phyloP scores from a whole-genome alignment of 2,329 filamentous ascomycete genomes.

The Colletotrichum chlorophyti region DNA sequence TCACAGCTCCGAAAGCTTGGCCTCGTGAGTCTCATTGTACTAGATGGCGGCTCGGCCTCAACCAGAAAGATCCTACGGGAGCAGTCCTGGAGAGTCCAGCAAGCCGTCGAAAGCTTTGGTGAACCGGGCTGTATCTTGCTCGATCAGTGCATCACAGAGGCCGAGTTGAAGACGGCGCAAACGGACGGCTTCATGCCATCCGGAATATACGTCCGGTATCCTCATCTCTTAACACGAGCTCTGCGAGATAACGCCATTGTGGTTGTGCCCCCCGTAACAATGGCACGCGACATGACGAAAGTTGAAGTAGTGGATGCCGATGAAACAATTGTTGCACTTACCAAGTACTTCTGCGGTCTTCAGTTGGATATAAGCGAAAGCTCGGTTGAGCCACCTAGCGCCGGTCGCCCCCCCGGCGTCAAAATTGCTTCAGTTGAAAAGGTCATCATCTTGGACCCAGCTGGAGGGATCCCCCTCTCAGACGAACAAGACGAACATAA shows the following conservation, averaged over 20 bases:
- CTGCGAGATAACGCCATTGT: constrained; percentile 42
- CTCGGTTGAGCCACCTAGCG: constrained; percentile 28
- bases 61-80: constrained; percentile 52
- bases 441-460: constrained; percentile 85
- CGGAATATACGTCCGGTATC: constrained; percentile 18
- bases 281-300: constrained; percentile 46
- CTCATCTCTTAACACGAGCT: constrained; percentile 37
- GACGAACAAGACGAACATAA: constrained; percentile 40
- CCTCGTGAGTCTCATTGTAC: constrained; percentile 80
- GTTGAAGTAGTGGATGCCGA: constrained; percentile 50
- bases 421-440: constrained; percentile 75
- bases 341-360: constrained; percentile 76
- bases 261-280: constrained; percentile 50
- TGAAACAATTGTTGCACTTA: constrained; percentile 79
- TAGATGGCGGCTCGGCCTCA: constrained; percentile 69
- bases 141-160: constrained; percentile 20
- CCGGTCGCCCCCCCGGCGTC: constrained; percentile 43
- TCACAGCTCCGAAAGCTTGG: constrained; percentile 84
- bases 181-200: constrained; percentile 25
- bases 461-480: constrained; percentile 81
- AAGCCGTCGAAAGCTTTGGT: constrained; percentile 74
- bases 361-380: constrained; percentile 45
- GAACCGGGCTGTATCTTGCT: constrained; percentile 73
- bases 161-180: constrained; percentile 2
- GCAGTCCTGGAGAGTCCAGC: constrained; percentile 77